Evolutionary conservation across 768 basidiomycete genomes (phyloP).

Genomic region (Collybiopsis luxurians): DNA sequence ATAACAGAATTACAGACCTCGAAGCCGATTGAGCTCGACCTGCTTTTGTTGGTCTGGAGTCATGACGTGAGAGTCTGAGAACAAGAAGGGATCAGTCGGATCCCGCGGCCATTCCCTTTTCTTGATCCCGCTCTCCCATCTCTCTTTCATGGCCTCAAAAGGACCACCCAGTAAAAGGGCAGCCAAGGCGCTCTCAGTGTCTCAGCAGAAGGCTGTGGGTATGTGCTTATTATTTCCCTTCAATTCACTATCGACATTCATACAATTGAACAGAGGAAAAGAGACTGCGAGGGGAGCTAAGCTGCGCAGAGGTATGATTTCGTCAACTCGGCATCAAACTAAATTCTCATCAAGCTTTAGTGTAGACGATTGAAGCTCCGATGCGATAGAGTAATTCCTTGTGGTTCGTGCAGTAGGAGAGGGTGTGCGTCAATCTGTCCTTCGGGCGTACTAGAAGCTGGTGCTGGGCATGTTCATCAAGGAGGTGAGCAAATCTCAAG

Average conservation of each 20-base stretch:
- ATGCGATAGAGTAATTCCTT: constrained; percentile 1
- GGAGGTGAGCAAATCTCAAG: not conserved
- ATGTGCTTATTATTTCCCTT: too few species aligned
- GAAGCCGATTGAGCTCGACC: constrained; percentile 77
- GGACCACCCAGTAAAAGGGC: not conserved
- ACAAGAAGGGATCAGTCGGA: too few species aligned
- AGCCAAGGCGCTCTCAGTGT: not conserved
- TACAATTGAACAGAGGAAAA: not conserved
- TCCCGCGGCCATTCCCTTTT: constrained; percentile 16
- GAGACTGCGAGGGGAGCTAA: constrained; percentile 2
- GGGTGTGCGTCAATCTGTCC: constrained; percentile 7
- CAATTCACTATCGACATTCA: too few species aligned
- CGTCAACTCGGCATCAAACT: not conserved
- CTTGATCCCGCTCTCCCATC: not conserved
- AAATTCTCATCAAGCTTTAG: not conserved
- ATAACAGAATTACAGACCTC: constrained; percentile 41
- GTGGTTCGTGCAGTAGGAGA: constrained; percentile 1
- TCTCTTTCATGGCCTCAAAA: not conserved
- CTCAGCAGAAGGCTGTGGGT: not conserved
- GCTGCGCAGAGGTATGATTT: not conserved
- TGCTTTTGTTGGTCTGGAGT: constrained; percentile 70
- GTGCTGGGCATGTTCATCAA: constrained; percentile 3
- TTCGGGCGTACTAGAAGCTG: constrained; percentile 2
- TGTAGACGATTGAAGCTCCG: not conserved
- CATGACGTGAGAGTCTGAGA: constrained; percentile 16